Base-by-base conservation (phyloP, 345 rosid genomes). In the Eutrema yunnanense region DNA sequence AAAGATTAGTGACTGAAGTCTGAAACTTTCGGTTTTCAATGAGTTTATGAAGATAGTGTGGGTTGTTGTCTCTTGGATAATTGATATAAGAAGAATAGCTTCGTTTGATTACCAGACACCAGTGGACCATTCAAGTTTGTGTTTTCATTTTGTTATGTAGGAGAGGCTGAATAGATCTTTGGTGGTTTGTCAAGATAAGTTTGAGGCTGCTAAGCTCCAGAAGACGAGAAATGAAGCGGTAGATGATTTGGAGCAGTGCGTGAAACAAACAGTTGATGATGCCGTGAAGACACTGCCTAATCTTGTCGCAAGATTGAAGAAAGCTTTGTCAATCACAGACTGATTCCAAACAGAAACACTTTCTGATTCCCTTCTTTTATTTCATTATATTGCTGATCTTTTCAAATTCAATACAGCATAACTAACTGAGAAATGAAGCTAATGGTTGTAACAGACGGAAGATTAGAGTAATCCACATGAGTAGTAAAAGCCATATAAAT, bases 111-210 rank as follows among this genome's bases (percentile, higher is more conserved):
- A 60, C 2, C 1, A 38, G 41, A 41, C n/a, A 40, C 30, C n/a
- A 16, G 6, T 13, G 1, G 27, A 13, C 6, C 8, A 27, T 56
- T 38, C 3, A 64, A 16, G 29, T 48, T 58, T 41, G 8, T 29
- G 36, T 56, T 54, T 53, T 14, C 22, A 3, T 33, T 9, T 33
- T 22, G 4, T 7, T n/a, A 56, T 83, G 76, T 81, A 94, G 97
- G 96, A 94, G 80, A 88, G 87, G 76, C 65, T 94, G 82, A 89
- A 85, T 69, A 81, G 96, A 65, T 84, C 98, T 65, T 72, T 94
- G 16, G 84, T 85, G 85, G 98, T 86, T 70, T 94, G 96, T 87
- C 95, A 88, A 80, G 96, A 91, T 71, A 94, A 83, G 62, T 89
- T 86, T 51, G 96, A 94, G 73, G 67, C 89, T 32, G 87, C 88